phyloP scores from a whole-genome alignment of 768 basidiomycete genomes.

The Leccinum incarnatum region DNA sequence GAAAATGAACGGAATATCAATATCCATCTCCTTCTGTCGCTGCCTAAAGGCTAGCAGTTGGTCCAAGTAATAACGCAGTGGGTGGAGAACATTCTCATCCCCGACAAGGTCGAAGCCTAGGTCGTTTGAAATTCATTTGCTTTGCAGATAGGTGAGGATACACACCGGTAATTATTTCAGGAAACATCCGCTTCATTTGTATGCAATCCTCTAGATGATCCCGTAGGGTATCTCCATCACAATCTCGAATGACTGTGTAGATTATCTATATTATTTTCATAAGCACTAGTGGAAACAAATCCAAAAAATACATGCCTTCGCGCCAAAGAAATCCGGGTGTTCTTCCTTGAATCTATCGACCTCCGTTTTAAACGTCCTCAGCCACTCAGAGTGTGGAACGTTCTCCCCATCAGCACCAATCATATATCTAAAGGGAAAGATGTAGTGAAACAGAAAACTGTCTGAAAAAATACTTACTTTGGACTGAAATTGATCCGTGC shows the following conservation, averaged over 20 bases:
- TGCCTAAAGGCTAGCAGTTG: constrained; percentile 58
- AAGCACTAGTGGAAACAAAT: not conserved
- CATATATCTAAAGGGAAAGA: constrained; percentile 47
- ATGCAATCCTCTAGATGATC: constrained; percentile 77
- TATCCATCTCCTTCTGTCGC: constrained; percentile 51
- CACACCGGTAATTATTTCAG: constrained; percentile 65
- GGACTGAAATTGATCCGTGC: constrained; percentile 61
- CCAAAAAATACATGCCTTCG: constrained; percentile 42
- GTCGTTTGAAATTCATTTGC: not conserved
- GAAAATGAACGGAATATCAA: constrained; percentile 70
- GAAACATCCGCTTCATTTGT: constrained; percentile 68
- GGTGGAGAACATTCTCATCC: constrained; percentile 58
- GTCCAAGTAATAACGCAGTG: constrained; percentile 61
- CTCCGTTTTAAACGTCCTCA: constrained; percentile 50
- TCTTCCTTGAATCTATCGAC: constrained; percentile 55
- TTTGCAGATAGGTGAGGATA: not conserved
- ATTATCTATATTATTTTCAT: constrained; percentile 50
- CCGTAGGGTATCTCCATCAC: constrained; percentile 54
- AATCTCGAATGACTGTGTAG: constrained; percentile 59
- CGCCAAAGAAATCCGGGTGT: constrained; percentile 62
- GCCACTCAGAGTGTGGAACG: constrained; percentile 58
- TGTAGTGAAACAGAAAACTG: not conserved
- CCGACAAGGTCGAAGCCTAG: constrained; percentile 82
- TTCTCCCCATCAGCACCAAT: constrained; percentile 54
- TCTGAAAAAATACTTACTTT: constrained; percentile 39